Conservation (phyloP, 1,284 basidiomycete species). For the Naganishia sp. region DNA sequence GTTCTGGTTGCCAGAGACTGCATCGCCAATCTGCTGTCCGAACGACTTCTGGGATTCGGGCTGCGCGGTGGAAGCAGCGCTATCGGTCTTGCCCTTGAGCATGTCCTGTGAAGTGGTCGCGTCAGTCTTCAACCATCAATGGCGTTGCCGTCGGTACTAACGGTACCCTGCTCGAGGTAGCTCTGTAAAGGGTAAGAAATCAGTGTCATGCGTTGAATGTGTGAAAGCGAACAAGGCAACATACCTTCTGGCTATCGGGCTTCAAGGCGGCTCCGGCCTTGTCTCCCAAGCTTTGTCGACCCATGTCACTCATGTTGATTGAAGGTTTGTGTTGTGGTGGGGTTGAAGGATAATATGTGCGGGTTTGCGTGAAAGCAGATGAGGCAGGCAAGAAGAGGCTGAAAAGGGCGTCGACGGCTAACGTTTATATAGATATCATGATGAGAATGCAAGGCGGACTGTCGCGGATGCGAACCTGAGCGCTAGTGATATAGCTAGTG, state of each 20-base stretch:
- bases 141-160: too few species aligned
- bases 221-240: background rate
- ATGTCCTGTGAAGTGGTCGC: conserved; percentile 32
- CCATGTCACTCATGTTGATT: conserved; percentile 37
- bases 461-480: background rate
- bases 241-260: conserved; percentile 44
- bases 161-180: conserved; percentile 43
- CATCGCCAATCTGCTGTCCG: conserved; percentile 40
- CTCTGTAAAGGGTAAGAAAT: conserved; percentile 4
- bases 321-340: conserved; percentile 13
- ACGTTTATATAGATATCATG: background rate
- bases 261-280: conserved; percentile 47
- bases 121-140: too few species aligned
- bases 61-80: conserved; percentile 44
- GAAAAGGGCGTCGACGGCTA: background rate
- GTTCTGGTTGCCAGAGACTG: conserved; percentile 43
- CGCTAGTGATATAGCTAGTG: background rate
- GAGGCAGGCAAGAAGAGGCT: background rate
- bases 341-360: background rate
- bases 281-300: conserved; percentile 44
- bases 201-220: background rate
- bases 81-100: conserved; percentile 43
- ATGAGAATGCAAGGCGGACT: background rate
- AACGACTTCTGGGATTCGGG: conserved; percentile 41
- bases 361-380: background rate